phyloP scores from a whole-genome alignment of 495 filamentous ascomycete species.

The Trypethelium eluteriae region DNA sequence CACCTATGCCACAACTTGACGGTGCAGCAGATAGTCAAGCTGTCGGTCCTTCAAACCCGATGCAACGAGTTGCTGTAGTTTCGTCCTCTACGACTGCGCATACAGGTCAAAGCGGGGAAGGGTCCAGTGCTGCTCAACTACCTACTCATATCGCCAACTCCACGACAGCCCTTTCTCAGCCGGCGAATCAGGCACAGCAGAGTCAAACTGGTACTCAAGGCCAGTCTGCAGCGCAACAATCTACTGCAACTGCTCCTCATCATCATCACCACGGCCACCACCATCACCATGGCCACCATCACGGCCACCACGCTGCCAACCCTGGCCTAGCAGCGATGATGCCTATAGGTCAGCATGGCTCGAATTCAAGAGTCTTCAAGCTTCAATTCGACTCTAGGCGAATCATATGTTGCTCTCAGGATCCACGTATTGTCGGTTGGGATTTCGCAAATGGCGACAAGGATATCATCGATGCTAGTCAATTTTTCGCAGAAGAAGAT shows the following conservation, averaged over 20 bases:
- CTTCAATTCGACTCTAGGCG: constrained; percentile 90
- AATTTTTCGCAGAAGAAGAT: constrained; percentile 6
- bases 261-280: constrained; percentile 14
- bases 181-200: constrained; percentile 9
- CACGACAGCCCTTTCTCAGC: background rate
- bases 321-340: background rate
- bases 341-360: background rate
- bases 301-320: constrained; percentile 7
- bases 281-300: constrained; percentile 9
- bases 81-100: background rate
- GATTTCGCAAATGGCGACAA: constrained; percentile 90
- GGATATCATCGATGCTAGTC: constrained; percentile 33
- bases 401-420: constrained; percentile 89
- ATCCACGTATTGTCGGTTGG: constrained; percentile 89
- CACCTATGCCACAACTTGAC: background rate
- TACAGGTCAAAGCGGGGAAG: background rate
- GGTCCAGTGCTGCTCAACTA: background rate
- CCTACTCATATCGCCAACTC: background rate
- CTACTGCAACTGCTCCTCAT: background rate
- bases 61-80: background rate
- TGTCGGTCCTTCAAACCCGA: background rate
- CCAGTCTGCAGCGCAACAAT: background rate
- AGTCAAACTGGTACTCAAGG: background rate
- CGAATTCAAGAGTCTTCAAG: constrained; percentile 69
- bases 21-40: background rate